Evolutionary conservation across 331 rosid genomes (phyloP), one percentile per base, ranked within the genome.

Genomic region (Prunus yedoensis): DNA sequence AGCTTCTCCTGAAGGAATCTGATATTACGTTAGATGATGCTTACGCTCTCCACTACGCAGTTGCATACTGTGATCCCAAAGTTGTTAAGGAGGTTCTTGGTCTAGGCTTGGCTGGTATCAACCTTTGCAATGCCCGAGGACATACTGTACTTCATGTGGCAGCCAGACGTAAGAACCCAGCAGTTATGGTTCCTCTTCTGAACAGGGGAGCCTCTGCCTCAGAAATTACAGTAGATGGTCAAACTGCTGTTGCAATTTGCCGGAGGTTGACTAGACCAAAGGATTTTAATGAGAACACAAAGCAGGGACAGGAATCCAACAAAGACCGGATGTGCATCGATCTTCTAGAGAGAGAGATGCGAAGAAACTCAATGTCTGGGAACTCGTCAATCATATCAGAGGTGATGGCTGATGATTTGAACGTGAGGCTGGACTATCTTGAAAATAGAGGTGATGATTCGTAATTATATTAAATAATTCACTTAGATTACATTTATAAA

Each of bases 281-380:
- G 86, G 97, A 92, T 80, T 91, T 85, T 80, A 56, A 79, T 60
- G 88, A 76, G 85, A 68, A 79, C 41, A 80, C 87, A 23, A 66
- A 57, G 67, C 69, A 58, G 73, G 78, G 94, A 2, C 78, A 91
- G 81, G 94, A 88, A 72, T 80, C 98, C 49, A 91, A 95, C 84
- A 92, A 87, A 64, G 93, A 95, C 79, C 77, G 89, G 77, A 77
- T 94, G 49, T 95, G 97, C 86, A 88, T 95, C 23, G 96, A 89
- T 70, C 87, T 92, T 63, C 83, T 95, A 5, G 94, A 89, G 75
- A 89, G 98, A 84, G 99, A 88, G 83, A 87, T 95, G 97, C 81
- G 84, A 71, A 85, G 87, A 67, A 88, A 16, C 76, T 88, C 94
- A 2, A 65, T 77, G 73, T 50, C 86, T 43, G 91, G 77, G 70